phyloP scores from a whole-genome alignment of 495 filamentous ascomycete species.

The Amniculicola lignicola region DNA sequence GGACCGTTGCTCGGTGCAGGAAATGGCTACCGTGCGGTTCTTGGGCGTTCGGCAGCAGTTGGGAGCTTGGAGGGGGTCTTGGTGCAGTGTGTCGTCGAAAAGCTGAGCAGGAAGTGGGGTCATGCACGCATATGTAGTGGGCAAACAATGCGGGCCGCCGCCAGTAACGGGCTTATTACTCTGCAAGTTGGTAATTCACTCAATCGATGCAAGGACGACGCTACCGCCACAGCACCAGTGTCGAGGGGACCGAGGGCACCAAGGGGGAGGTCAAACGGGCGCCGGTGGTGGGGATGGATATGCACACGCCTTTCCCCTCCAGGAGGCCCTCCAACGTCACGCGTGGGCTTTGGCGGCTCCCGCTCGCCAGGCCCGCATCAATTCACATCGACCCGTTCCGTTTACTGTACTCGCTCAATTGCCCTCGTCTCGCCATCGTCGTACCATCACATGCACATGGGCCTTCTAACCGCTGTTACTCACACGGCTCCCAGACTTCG shows the following conservation, averaged over 20 bases:
- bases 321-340: conserved; percentile 24
- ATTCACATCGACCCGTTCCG: background rate
- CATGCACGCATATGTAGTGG: conserved; percentile 29
- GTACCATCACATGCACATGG: background rate
- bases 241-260: too few species aligned
- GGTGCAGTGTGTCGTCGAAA: conserved; percentile 6
- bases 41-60: too few species aligned
- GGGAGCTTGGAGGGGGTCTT: conserved; percentile 1
- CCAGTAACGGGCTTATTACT: conserved; percentile 19
- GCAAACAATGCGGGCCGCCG: conserved; percentile 21
- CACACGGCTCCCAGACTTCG: too few species aligned
- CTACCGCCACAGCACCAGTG: too few species aligned
- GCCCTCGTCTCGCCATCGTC: background rate
- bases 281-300: conserved; percentile 14
- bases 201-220: too few species aligned
- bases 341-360: conserved; percentile 16
- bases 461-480: too few species aligned
- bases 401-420: background rate
- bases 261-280: background rate
- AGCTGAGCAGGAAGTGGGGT: conserved; percentile 22
- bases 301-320: conserved; percentile 9
- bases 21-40: too few species aligned
- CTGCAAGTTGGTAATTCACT: conserved; percentile 22
- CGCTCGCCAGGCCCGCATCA: conserved; percentile 23
- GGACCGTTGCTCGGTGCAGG: too few species aligned